Base-by-base conservation (phyloP, 305 asterid genomes). In the Rubia tinctorum region DNA sequence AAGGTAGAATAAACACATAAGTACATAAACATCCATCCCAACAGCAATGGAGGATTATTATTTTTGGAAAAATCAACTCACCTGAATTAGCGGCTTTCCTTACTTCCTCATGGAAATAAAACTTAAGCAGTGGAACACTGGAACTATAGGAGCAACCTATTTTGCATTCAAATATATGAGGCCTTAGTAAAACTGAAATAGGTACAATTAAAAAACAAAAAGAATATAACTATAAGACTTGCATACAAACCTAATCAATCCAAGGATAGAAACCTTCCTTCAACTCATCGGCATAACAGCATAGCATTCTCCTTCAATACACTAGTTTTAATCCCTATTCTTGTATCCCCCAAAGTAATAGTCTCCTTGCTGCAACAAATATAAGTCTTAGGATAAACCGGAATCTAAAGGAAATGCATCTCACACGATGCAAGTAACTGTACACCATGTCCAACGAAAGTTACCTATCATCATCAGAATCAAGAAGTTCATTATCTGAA, bases 111-210 rank as follows among this genome's bases (percentile, higher is more conserved):
- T 94, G 99, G 85, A 94, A 94, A 82, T 94, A 94, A 82, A 94
- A 94, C 71, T 94, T 94, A 83, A 94, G 84, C 76, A 92, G 93
- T 0, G 99, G 99, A 80, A 92, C n/a, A n/a, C n/a, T n/a, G n/a
- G n/a, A n/a, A n/a, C n/a, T n/a, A n/a, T n/a, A n/a, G 97, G 98
- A 77, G 99, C 99, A 80, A 94, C 99, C 99, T 94, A 77, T 78
- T 80, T 71, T 77, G 76, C 30, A 64, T 37, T 23, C 71, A 72
- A 12, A 66, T 2, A 17, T 4, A 75, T 64, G 11, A 23, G 73
- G 9, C 62, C 18, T 62, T 66, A 70, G 66, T 53, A 63, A 68
- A 63, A 53, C 42, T 47, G 51, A 77, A 18, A 60, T 66, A 40
- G 71, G 17, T 37, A 13, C 18, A 23, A 73, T 62, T 63, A 67